Evolutionary conservation across 257 asterid species (phyloP).

Genomic region (Przewalskia tangutica): DNA sequence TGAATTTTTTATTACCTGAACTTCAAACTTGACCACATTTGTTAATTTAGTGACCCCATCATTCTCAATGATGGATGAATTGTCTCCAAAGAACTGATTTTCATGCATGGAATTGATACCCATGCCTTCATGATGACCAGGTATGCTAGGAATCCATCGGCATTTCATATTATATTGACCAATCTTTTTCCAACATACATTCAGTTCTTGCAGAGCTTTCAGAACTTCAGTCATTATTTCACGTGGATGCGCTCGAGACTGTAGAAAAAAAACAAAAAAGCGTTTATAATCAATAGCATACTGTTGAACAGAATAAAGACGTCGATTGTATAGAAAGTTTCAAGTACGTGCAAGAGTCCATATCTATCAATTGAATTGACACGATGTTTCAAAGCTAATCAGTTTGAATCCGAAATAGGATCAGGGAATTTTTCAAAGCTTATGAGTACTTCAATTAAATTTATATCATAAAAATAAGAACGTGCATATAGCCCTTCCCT

Average conservation of each 20-base stretch:
- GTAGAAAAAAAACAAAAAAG: conserved; percentile 11
- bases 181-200: conserved; percentile 77
- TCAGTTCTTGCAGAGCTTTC: conserved; percentile 69
- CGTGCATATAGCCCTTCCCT: background rate
- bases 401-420: background rate
- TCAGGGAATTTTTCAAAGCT: background rate
- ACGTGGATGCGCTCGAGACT: conserved; percentile 93
- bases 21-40: conserved; percentile 74
- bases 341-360: background rate
- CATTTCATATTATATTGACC: conserved; percentile 94
- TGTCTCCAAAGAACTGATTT: conserved; percentile 41
- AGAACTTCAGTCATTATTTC: conserved; percentile 94
- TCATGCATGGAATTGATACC: conserved; percentile 35
- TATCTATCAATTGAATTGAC: background rate
- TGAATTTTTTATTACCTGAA: conserved; percentile 48
- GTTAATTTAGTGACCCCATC: conserved; percentile 32
- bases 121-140: conserved; percentile 33
- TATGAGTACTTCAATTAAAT: background rate
- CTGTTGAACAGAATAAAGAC: background rate
- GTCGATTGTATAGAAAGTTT: background rate
- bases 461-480: background rate
- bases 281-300: background rate
- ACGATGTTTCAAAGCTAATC: background rate
- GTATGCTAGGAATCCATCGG: conserved; percentile 51
- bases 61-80: conserved; percentile 44